Conservation (phyloP, 2,329 filamentous ascomycete genomes). For the Trichoderma afroharzianum region DNA sequence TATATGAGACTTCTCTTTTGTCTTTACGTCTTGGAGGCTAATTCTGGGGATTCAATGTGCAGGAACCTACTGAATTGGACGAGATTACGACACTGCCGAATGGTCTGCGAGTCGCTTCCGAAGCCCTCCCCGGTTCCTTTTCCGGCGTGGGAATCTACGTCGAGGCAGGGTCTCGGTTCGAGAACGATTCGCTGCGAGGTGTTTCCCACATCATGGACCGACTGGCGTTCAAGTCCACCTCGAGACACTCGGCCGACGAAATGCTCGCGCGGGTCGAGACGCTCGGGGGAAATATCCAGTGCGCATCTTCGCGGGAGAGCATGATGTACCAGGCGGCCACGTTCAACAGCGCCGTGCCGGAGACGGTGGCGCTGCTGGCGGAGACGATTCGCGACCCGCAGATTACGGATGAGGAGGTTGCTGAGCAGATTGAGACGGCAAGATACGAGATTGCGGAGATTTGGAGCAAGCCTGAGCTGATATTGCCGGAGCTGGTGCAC, state of each 20-base stretch:
- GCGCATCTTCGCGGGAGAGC: conserved; percentile 88
- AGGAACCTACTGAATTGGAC: conserved; percentile 81
- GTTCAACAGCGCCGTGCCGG: conserved; percentile 88
- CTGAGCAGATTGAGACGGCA: conserved; percentile 82
- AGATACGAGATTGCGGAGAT: conserved; percentile 96
- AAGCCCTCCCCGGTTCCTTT: conserved; percentile 91
- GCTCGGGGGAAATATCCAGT: conserved; percentile 93
- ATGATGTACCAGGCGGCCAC: conserved; percentile 99
- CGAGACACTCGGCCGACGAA: conserved; percentile 66
- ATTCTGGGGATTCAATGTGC: not conserved
- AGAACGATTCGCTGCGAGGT: conserved; percentile 78
- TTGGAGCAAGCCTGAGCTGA: conserved; percentile 95
- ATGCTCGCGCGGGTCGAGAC: conserved; percentile 87
- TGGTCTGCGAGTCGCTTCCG: conserved; percentile 89
- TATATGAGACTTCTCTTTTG: not conserved
- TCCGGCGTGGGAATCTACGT: conserved; percentile 94
- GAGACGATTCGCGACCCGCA: conserved; percentile 87
- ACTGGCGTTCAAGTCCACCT: conserved; percentile 88
- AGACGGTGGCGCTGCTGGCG: conserved; percentile 77
- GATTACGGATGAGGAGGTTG: conserved; percentile 83
- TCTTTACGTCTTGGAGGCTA: not conserved
- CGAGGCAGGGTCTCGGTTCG: conserved; percentile 91
- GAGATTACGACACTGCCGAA: conserved; percentile 85
- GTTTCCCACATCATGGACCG: conserved; percentile 96
- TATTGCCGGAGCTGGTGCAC: conserved; percentile 90